Percentiles rank a stretch among this genome's conserved stretches.
These are phyloP conservation scores for Furcasterigmium sp. DNA, from an alignment of 2,329 filamentous ascomycete species.

Conservation along the genomic window DNA sequence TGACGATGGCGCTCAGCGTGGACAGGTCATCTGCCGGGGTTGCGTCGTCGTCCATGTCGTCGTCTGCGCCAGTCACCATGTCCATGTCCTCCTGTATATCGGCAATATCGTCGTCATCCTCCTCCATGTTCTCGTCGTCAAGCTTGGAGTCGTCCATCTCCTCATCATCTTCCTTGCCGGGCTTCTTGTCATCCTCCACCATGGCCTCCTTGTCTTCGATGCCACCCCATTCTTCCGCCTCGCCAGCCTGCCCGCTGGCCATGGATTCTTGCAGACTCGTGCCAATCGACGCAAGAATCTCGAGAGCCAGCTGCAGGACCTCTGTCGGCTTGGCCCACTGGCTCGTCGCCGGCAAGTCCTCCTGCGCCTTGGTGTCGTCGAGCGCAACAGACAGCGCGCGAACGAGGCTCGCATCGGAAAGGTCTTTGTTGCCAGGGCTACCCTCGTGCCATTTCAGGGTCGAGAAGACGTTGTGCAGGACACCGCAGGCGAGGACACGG, in stretches of 20 bases:
- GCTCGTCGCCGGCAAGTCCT: conserved; percentile 19
- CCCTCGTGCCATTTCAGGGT: conserved; percentile 47
- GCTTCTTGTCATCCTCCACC: conserved; percentile 25
- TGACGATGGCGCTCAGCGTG: conserved; percentile 43
- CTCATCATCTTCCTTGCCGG: conserved; percentile 27
- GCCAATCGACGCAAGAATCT: conserved; percentile 60
- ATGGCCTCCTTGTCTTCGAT: conserved; percentile 24
- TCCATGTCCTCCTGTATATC: conserved; percentile 62
- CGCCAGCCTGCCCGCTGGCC: conserved; percentile 27
- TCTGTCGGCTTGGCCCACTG: conserved; percentile 36
- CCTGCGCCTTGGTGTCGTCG: conserved; percentile 17
- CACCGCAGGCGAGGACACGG: conserved; percentile 52
- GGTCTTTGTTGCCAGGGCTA: conserved; percentile 39
- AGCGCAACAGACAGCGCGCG: conserved; percentile 32
- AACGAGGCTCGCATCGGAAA: conserved; percentile 46
- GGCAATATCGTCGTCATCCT: conserved; percentile 50
- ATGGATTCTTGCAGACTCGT: conserved; percentile 50
- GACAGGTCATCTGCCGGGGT: conserved; percentile 44
- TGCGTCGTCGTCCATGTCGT: conserved; percentile 33
- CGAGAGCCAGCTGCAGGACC: conserved; percentile 49
- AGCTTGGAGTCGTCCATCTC: conserved; percentile 9
- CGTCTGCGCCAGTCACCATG: conserved; percentile 48
- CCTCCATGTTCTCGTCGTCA: conserved; percentile 28
- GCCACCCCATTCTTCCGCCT: conserved; percentile 32
- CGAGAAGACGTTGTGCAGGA: conserved; percentile 58